These are phyloP conservation scores for Solanum arcanum DNA, from an alignment of 257 asterid species.

Conservation along the genomic window DNA sequence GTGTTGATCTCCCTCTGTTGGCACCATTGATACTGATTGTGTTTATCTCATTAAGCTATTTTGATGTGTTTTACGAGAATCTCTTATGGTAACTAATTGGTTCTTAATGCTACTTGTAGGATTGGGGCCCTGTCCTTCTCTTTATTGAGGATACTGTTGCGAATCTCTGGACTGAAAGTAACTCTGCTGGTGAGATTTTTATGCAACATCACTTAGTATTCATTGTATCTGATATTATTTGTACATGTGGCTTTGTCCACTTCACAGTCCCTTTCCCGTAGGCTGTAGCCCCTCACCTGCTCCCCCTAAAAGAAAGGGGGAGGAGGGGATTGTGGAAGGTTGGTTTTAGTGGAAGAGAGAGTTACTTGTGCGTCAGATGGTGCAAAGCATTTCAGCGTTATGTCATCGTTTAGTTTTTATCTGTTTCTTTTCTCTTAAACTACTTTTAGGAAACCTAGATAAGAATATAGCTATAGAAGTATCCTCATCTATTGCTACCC, in stretches of 20 bases:
- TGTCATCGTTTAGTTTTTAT: neutral
- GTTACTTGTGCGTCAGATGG: neutral
- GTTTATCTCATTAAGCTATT: neutral
- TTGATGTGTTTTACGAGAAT: neutral
- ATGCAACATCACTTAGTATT: neutral
- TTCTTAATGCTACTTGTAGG: slow-evolving; percentile 36
- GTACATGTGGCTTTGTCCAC: neutral
- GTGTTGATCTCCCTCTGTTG: neutral
- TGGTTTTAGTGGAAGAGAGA: neutral
- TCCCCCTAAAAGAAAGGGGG: neutral
- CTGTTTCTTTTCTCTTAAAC: neutral
- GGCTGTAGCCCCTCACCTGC: neutral
- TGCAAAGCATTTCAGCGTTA: neutral
- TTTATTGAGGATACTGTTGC: slow-evolving; percentile 48
- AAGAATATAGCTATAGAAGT: neutral
- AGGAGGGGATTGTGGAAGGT: neutral
- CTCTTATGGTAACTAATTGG: neutral
- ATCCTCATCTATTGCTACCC: neutral
- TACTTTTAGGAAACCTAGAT: neutral
- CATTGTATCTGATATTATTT: neutral
- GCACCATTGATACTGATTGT: neutral
- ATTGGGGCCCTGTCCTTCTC: slow-evolving; percentile 62
- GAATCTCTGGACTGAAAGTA: slow-evolving; percentile 47
- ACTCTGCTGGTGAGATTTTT: slow-evolving; percentile 41
- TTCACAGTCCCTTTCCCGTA: neutral